phyloP scores from a whole-genome alignment of 257 asterid species.

The Solanum pimpinellifolium region DNA sequence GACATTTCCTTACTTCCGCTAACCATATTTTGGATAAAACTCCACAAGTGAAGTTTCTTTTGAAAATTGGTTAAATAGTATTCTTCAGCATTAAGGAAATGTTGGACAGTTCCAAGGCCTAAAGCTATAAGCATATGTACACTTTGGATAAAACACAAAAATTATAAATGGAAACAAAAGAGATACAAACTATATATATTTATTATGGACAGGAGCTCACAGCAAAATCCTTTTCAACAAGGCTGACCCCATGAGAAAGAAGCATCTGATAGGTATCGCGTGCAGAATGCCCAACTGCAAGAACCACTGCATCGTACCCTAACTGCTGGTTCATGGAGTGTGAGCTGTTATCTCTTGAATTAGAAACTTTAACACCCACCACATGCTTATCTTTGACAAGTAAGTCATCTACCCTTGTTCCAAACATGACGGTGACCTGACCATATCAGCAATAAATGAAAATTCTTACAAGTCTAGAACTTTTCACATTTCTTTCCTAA shows the following conservation, averaged over 20 bases:
- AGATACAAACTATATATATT: background rate
- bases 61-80: background rate
- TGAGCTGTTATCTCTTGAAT: constrained; percentile 24
- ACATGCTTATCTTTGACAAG: constrained; percentile 49
- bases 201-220: constrained; percentile 34
- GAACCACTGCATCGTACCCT: constrained; percentile 79
- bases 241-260: constrained; percentile 62
- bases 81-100: background rate
- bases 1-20: background rate
- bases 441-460: constrained; percentile 8
- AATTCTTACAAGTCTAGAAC: background rate
- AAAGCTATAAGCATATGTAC: background rate
- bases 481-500: background rate
- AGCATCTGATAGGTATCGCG: constrained; percentile 88
- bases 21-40: background rate
- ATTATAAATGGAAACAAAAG: background rate
- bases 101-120: background rate
- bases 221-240: constrained; percentile 72
- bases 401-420: constrained; percentile 86
- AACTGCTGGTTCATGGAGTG: constrained; percentile 25
- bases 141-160: background rate
- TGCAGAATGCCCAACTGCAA: constrained; percentile 97
- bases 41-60: background rate
- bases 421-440: constrained; percentile 71
- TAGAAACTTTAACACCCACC: constrained; percentile 64